Evolutionary conservation across 2,329 filamentous ascomycete genomes (phyloP), one percentile per base, ranked within the genome.

Genomic region (Blastomyces emzantsi): DNA sequence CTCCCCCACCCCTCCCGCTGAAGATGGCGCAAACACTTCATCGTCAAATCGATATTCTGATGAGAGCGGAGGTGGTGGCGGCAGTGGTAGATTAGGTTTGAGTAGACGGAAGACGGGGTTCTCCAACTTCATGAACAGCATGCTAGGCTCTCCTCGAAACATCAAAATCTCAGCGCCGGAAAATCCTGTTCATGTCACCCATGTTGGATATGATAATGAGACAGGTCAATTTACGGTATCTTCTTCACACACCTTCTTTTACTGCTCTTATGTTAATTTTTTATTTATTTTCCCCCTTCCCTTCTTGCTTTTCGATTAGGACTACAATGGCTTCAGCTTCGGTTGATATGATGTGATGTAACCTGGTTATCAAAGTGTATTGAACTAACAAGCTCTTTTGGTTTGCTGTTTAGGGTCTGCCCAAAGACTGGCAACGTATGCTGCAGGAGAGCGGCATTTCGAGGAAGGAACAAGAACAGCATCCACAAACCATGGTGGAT

Each of bases 101-200:
- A 76, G 87, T 66, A 85, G 90, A 71, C 95, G 95, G 80, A 96
- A 95, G 80, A 90, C 89, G 61, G 91, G 90, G 64, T 91, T 96
- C 73, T 92, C 90, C 19, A 90, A 87, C 69, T 92, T 96, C 72
- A 87, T 96, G 81, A 93, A 87, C 75, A 93, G 88, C 74, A 80
- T 87, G 73, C 87, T 95, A 64, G 89, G 90, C 68, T 93, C 92
- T 45, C 92, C 90, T 62, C 90, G 92, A 76, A 90, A 92, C 68
- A 91, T 94, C 57, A 86, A 93, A 76, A 99, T 99, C 71, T 97
- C 94, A n/a, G 90, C 92, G 47, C 94, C 94, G 62, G 92, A 96
- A 77, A 97, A 99, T 72, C 94, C 94, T 59, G 92, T 97, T 65
- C 94, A 97, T 78, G 90, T 99, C 71, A 97, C 93, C 64, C 94